Conservation (phyloP, 805 yeast species). For the Starmerella tilneyi region DNA sequence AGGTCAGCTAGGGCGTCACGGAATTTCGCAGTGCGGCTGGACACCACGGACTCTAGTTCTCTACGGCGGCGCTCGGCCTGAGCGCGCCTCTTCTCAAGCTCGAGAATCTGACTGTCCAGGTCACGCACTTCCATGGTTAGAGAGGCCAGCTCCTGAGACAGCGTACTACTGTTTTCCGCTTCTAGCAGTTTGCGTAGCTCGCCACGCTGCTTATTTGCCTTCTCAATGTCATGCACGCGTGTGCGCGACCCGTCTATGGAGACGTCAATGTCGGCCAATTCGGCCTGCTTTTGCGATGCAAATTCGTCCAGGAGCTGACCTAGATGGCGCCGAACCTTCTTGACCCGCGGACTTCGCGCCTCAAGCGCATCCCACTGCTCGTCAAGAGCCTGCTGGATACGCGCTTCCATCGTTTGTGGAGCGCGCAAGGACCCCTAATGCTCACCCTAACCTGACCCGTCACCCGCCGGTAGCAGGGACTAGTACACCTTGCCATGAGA, state of each 20-base stretch:
- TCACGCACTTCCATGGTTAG: conserved; percentile 10
- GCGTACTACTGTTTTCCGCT: conserved; percentile 12
- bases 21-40: conserved; percentile 17
- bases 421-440: neutral
- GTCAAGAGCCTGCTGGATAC: conserved; percentile 20
- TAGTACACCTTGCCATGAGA: no score
- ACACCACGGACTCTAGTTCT: conserved; percentile 12
- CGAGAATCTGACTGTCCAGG: conserved; percentile 21
- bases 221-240: neutral
- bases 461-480: no score
- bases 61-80: conserved; percentile 12
- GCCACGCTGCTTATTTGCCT: conserved; percentile 8
- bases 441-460: neutral
- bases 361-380: conserved; percentile 25
- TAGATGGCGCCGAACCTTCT: conserved; percentile 9
- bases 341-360: conserved; percentile 16
- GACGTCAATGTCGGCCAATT: neutral
- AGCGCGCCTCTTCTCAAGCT: conserved; percentile 16
- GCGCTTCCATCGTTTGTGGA: conserved; percentile 10
- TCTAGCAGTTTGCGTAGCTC: conserved; percentile 12
- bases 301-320: conserved; percentile 11
- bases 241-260: neutral
- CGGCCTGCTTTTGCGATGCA: conserved; percentile 7
- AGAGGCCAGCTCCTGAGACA: conserved; percentile 11
- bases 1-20: conserved; percentile 11